A percentile compares a stretch with the other conserved stretches of the same genome.
phyloP scores from a whole-genome alignment of 78 protist species.

The Creolimax fragrantissima region DNA sequence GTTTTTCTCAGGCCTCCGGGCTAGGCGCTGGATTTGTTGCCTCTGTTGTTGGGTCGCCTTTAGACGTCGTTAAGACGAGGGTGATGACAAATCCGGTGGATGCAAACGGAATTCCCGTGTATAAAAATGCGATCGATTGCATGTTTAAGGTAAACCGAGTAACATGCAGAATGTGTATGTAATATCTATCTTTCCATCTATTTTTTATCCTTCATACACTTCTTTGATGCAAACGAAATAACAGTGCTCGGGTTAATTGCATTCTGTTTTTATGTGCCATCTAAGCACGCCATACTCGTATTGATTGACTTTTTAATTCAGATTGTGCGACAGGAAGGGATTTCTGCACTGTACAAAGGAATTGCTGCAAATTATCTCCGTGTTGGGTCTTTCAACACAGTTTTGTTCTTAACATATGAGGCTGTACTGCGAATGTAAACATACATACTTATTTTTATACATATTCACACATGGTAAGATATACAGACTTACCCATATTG shows the following conservation, averaged over 20 bases:
- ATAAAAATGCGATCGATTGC: neutral
- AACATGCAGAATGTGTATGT: too few species aligned
- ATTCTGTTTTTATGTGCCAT: too few species aligned
- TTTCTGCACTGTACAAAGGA: neutral
- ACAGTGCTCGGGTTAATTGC: too few species aligned
- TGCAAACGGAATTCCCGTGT: neutral
- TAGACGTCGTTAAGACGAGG: neutral
- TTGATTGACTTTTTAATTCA: too few species aligned
- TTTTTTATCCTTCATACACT: too few species aligned
- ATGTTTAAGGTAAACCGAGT: neutral
- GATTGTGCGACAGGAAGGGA: neutral
- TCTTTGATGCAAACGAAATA: too few species aligned
- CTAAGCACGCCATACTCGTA: too few species aligned
- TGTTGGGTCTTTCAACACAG: neutral
- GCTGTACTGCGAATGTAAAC: neutral
- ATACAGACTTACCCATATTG: neutral
- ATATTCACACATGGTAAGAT: neutral
- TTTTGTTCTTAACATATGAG: neutral
- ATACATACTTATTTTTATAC: neutral
- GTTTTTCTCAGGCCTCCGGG: neutral
- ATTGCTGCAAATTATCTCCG: neutral
- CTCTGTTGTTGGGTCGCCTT: neutral
- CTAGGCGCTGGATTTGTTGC: neutral
- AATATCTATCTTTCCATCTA: too few species aligned
- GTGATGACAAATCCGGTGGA: neutral